Evolutionary conservation across 75 land plant genomes (phyloP).

Genomic region (Picea glauca): DNA sequence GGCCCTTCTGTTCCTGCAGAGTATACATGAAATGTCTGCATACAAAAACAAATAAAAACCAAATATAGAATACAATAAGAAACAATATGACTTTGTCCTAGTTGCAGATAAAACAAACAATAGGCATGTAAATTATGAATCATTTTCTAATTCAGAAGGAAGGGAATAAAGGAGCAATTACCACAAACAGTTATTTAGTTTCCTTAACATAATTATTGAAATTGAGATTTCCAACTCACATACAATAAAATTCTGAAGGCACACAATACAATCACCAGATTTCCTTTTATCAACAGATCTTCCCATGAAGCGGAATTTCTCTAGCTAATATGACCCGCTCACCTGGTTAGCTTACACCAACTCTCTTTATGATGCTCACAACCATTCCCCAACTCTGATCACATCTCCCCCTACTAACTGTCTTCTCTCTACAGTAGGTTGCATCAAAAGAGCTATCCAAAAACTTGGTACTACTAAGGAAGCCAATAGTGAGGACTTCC

Average conservation of each 20-base stretch:
- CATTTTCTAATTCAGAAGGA: background rate
- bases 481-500: too few species aligned
- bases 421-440: too few species aligned
- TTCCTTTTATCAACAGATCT: background rate
- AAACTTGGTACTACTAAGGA: too few species aligned
- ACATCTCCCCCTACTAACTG: too few species aligned
- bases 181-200: background rate
- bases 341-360: too few species aligned
- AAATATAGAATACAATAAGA: background rate
- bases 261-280: background rate
- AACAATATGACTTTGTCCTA: background rate
- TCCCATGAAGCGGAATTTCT: too few species aligned
- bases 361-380: too few species aligned
- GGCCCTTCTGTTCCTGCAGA: conserved; percentile 91
- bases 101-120: background rate
- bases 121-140: background rate
- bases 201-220: background rate
- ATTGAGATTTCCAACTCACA: background rate
- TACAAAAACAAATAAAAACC: background rate
- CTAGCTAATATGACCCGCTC: too few species aligned
- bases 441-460: too few species aligned
- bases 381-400: too few species aligned
- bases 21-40: conserved; percentile 88
- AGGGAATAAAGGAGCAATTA: background rate
- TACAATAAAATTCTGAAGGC: background rate